Conservation (phyloP, 2,329 filamentous ascomycete species). For the Alternaria triticina region DNA sequence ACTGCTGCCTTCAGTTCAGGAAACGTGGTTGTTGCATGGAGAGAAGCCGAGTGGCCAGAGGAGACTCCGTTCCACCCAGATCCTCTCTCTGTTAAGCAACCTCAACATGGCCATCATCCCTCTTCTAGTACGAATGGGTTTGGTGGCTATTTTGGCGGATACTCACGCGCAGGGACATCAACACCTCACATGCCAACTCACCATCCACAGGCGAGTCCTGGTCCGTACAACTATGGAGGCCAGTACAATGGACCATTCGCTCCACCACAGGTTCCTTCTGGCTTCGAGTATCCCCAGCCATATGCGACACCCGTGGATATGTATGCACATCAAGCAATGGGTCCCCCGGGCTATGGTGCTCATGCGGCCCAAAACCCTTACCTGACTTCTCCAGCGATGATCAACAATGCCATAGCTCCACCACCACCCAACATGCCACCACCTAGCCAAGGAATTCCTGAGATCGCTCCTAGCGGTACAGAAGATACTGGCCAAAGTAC, state of each 20-base stretch:
- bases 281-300: slow-evolving; percentile 39
- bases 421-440: slow-evolving; percentile 31
- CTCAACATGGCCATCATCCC: slow-evolving; percentile 40
- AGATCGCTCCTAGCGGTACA: slow-evolving; percentile 18
- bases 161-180: slow-evolving; percentile 45
- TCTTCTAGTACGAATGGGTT: slow-evolving; percentile 32
- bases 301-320: slow-evolving; percentile 39
- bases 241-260: slow-evolving; percentile 46
- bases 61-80: slow-evolving; percentile 73
- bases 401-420: slow-evolving; percentile 33
- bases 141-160: slow-evolving; percentile 43
- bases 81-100: slow-evolving; percentile 55
- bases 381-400: slow-evolving; percentile 41
- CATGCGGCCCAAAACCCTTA: slow-evolving; percentile 34
- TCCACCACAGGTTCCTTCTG: slow-evolving; percentile 41
- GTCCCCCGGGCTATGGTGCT: slow-evolving; percentile 35
- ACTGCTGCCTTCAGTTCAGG: slow-evolving; percentile 72
- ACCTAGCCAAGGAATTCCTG: slow-evolving; percentile 24
- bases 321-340: slow-evolving; percentile 41
- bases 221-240: slow-evolving; percentile 43
- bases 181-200: slow-evolving; percentile 46
- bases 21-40: slow-evolving; percentile 78
- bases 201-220: slow-evolving; percentile 46
- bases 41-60: slow-evolving; percentile 76
- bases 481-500: slow-evolving; percentile 40